Base-by-base conservation (phyloP, 768 basidiomycete species). In the Tricholoma matsutake region DNA sequence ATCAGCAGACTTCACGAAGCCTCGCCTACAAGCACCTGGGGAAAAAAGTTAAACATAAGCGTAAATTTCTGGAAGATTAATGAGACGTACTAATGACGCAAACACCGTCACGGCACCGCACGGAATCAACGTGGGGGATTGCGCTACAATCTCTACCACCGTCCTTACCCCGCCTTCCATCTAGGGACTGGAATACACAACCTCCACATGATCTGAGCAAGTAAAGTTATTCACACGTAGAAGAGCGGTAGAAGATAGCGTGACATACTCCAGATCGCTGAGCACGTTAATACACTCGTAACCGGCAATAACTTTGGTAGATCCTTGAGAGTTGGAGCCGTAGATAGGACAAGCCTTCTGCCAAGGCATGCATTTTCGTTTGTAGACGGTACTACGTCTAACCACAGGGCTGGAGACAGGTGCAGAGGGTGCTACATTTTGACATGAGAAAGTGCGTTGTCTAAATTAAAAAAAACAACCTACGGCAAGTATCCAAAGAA, bases 101-200 rank as follows among this genome's bases (percentile, higher is more conserved):
- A 34, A 63, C 45, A 11, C 78, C 74, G 7, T 62, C 61, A 6
- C 64, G 59, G 67, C 79, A 81, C 10, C 67, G 63, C 20, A 81
- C 77, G 7, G 68, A 59, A 55, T 74, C 72, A n/a, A 77, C 77
- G 54, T 76, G 67, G n/a, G 77, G 73, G 61, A 81, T 80, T 9
- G 69, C 67, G 54, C 77, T 79, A 68, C 81, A 82, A 66, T 81
- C 80, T 41, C 77, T 64, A 1, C 79, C 80, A 7, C 70, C 71
- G n/a, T 67, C 72, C 16, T 57, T 59, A 45, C 65, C 67, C 14
- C 52, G 58, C 56, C 65, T 59, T 8, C 70, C 64, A 14, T 64
- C 60, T 35, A 53, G 41, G 2, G 43, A 16, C 9, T 54, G 58
- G 16, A 63, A 56, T 16, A 68, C 64, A 52, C 73, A 75, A 1